Evolutionary conservation across 495 filamentous ascomycete genomes (phyloP).

Genomic region (Tuber microsphaerosporum): DNA sequence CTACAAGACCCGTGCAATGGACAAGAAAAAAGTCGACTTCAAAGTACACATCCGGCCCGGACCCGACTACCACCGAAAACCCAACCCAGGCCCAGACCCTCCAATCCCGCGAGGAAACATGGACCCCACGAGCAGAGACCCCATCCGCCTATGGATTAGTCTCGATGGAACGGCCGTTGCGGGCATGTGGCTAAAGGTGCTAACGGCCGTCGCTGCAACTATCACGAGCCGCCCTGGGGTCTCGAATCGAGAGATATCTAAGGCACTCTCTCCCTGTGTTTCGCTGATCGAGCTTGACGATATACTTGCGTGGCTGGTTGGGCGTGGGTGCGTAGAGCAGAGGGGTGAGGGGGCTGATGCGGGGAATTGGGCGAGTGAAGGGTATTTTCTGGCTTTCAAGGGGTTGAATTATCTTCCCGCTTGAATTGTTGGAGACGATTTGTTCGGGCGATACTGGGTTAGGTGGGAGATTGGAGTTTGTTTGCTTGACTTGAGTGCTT

Average conservation of each 20-base stretch:
- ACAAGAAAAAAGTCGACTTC: conserved; percentile 40
- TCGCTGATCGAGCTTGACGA: conserved; percentile 26
- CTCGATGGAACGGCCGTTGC: conserved; percentile 34
- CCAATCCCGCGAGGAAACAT: conserved; percentile 29
- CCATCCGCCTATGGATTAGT: conserved; percentile 40
- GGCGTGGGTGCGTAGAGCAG: conserved; percentile 20
- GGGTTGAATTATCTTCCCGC: background rate
- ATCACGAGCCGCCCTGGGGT: conserved; percentile 39
- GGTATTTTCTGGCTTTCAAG: conserved; percentile 31
- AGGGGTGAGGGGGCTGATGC: conserved; percentile 19
- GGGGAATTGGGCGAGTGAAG: conserved; percentile 29
- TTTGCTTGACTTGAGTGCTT: background rate
- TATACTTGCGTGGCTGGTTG: conserved; percentile 26
- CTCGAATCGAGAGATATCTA: conserved; percentile 31
- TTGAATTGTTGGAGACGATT: background rate
- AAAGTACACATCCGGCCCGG: conserved; percentile 33
- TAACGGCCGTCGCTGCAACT: conserved; percentile 31
- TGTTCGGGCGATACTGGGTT: background rate
- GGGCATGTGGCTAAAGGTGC: conserved; percentile 41
- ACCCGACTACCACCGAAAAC: conserved; percentile 23
- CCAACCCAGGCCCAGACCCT: conserved; percentile 20
- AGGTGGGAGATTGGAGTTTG: background rate
- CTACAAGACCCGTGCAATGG: conserved; percentile 40
- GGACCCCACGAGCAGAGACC: conserved; percentile 25
- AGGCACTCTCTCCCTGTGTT: conserved; percentile 35